Evolutionary conservation across 1,139 yeast genomes (phyloP), one percentile per base, ranked within the genome.

Genomic region (Diutina neorugosa): DNA sequence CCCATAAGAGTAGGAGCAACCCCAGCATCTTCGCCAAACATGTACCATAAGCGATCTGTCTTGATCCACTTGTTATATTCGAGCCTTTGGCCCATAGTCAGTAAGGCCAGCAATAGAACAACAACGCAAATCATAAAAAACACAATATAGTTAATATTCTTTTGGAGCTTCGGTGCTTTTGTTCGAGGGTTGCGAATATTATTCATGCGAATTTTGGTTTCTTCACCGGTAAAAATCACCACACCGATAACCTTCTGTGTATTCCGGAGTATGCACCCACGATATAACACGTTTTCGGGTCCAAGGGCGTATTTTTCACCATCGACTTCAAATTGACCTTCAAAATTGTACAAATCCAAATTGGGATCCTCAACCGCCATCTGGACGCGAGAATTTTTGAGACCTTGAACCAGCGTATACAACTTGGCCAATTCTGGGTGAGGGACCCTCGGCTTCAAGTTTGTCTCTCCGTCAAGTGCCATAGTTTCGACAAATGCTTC

Each of bases 401-500:
- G 64, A 0, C 79, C 80, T 1, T 76, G 67, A 0, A 81, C 84
- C 7, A 75, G 71, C 11, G 76, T 69, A 46, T 82, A 70, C 16
- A 64, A 57, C 41, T 77, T 74, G 16, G 82, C 74, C 6, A 88
- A 58, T 55, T 84, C 87, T 0, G 77, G 71, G 56, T 85, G 85
- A 0, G 96, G 88, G 23, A 70, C 70, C 60, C 81, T 82, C 5
- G 87, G 76, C 65, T 93, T 93, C 57, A 93, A 72, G 62, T 90
- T 91, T 0, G 98, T 93, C 67, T 93, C 98, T 52, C 99, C 99
- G 67, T 93, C 98, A 51, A 93, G 73, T 0, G 96, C 98, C 93
- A 93, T 91, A 0, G 99, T 93, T 66, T 93, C 99, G 23, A 91
- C 82, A 60, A 81, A 88, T 1, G 95, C 85, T 59, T 84, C 87